Base-by-base conservation (phyloP, 345 rosid species). In the Triadica sebifera region DNA sequence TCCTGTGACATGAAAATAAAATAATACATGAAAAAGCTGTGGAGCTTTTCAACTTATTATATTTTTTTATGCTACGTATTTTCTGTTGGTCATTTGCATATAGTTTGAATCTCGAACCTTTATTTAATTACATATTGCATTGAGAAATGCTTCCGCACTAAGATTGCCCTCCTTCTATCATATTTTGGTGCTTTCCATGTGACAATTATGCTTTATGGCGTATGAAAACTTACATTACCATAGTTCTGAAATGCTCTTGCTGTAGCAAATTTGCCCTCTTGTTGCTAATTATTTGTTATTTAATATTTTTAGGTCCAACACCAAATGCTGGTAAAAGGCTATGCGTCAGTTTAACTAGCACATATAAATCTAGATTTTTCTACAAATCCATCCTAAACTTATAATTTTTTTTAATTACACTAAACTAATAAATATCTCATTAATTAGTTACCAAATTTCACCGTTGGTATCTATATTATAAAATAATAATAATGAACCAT, bases 281-380 rank as follows among this genome's bases (percentile, higher is more conserved):
- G 51, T 58, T 47, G 43, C 37, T 81, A 38, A 55, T 43, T 8
- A 20, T 38, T 39, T 59, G 66, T 43, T 50, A 17, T 17, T 39
- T 65, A n/a, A 59, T 62, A 12, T 37, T 73, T 81, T 37, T 76
- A 92, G 97, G 97, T 82, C 97, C 97, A 49, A 75, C 82, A 25
- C 97, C 97, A 52, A 87, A 87, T 58, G 95, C n/a, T n/a, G n/a
- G n/a, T n/a, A n/a, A n/a, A n/a, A n/a, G n/a, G n/a, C n/a, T n/a
- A n/a, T n/a, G n/a, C n/a, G n/a, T n/a, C n/a, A n/a, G n/a, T n/a
- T n/a, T n/a, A n/a, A n/a, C n/a, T n/a, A n/a, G n/a, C n/a, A n/a
- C n/a, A n/a, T n/a, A n/a, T n/a, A n/a, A n/a, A n/a, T n/a, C n/a
- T n/a, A n/a, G n/a, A n/a, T n/a, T n/a, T n/a, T n/a, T n/a, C n/a